Conservation (phyloP, 768 basidiomycete species). For the Mycena vitilis region DNA sequence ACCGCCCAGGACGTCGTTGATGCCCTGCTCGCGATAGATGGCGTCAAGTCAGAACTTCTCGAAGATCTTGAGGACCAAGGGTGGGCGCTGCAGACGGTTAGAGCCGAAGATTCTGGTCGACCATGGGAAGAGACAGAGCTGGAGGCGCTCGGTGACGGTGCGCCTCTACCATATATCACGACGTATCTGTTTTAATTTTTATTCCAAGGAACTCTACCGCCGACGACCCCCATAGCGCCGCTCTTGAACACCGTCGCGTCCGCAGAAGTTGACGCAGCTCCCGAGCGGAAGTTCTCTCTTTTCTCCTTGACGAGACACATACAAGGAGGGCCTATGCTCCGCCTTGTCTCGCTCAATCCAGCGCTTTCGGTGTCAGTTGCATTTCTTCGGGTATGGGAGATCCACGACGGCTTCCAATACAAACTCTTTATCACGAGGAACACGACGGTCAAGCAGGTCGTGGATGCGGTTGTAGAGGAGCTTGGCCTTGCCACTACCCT, state of each 20-base stretch:
- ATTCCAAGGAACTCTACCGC: constrained; percentile 60
- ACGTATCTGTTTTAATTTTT: constrained; percentile 6
- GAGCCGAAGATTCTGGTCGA: constrained; percentile 67
- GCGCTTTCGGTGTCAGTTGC: constrained; percentile 62
- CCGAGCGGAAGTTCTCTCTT: constrained; percentile 71
- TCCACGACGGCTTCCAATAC: constrained; percentile 78
- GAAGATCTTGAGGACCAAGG: constrained; percentile 66
- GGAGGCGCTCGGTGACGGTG: constrained; percentile 72
- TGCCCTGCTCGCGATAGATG: constrained; percentile 57
- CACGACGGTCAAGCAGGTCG: constrained; percentile 65
- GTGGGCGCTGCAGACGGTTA: constrained; percentile 79
- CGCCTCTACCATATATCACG: constrained; percentile 23
- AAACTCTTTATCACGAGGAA: constrained; percentile 71
- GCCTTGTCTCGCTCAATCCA: constrained; percentile 78
- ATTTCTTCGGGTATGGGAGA: constrained; percentile 79
- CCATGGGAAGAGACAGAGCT: constrained; percentile 82
- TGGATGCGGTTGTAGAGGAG: constrained; percentile 66
- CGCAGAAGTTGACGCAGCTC: constrained; percentile 40
- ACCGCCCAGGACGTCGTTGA: constrained; percentile 72
- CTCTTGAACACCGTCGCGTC: constrained; percentile 56
- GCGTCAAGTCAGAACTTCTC: constrained; percentile 65
- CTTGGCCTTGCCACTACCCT: constrained; percentile 76
- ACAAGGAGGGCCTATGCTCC: constrained; percentile 67
- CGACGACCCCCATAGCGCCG: constrained; percentile 60
- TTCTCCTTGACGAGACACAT: constrained; percentile 78